These are phyloP conservation scores for Vigna angularis DNA, from an alignment of 306 rosid species.

Conservation along the genomic window DNA sequence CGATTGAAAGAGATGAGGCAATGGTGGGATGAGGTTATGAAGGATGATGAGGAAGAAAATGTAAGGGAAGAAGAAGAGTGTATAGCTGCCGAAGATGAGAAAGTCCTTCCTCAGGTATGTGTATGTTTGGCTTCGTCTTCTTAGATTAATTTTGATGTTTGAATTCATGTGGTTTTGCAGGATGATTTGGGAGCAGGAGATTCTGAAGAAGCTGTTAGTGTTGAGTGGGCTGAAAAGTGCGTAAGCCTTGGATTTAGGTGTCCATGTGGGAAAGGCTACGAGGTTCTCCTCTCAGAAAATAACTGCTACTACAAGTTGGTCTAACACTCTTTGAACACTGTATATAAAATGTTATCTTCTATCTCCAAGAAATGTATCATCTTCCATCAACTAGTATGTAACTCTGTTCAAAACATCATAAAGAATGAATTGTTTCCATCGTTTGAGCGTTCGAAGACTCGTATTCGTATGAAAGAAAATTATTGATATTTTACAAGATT, in stretches of 20 bases:
- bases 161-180: conserved; percentile 39
- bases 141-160: conserved; percentile 1
- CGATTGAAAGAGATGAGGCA: conserved; percentile 55
- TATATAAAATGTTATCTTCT: conserved; percentile 19
- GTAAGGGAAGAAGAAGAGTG: conserved; percentile 27
- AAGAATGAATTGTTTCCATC: neutral
- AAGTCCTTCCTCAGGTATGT: conserved; percentile 40
- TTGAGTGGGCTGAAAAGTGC: conserved; percentile 59
- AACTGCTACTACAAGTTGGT: conserved; percentile 68
- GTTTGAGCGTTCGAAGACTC: too few species aligned
- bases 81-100: conserved; percentile 3
- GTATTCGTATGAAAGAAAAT: too few species aligned
- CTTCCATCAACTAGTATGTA: neutral
- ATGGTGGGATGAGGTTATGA: conserved; percentile 56
- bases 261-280: conserved; percentile 64
- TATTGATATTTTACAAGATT: too few species aligned
- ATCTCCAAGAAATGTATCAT: conserved; percentile 23
- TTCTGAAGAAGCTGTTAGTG: conserved; percentile 56
- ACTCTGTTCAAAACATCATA: neutral
- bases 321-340: conserved; percentile 13
- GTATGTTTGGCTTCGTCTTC: neutral
- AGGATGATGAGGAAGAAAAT: conserved; percentile 50
- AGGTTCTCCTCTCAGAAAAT: conserved; percentile 58
- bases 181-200: conserved; percentile 38
- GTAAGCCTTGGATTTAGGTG: conserved; percentile 57